Evolutionary conservation across 2,329 filamentous ascomycete genomes (phyloP), one percentile per base, ranked within the genome.

Genomic region (Aaosphaeria arxii): DNA sequence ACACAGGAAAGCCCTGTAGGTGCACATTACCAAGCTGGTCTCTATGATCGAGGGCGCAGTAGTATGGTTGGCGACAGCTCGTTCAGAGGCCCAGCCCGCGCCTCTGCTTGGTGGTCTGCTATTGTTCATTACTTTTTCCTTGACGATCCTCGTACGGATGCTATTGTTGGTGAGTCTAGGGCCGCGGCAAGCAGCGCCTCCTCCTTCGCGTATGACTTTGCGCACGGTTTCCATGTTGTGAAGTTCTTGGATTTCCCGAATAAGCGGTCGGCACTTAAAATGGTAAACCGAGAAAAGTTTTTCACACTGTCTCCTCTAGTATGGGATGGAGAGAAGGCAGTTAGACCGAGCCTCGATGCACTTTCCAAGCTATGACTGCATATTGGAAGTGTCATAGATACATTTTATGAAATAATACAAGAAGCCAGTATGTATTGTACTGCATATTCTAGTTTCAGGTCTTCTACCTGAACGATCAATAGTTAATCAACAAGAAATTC

Each of bases 161-260:
- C 74, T 47, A 72, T 80, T 5, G 79, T 83, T 1, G 85, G 85
- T 51, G 88, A 92, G 73, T 88, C 88, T 32, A 86, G 87, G 64
- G 83, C 81, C 13, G 17, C 17, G 17, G 39, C 39, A 49, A 87
- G 83, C 4, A 87, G 87, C 59, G 79, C 76, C 30, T 86, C 83
- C 0, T 84, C 91, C 11, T 74, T 91, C 49, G 82, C 84, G 52
- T 91, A 91, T 66, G 87, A 91, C 58, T 80, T 88, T 46, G 82
- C 85, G 44, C 85, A 89, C 58, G 87, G 87, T 1, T 85, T 90
- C 58, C 82, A 83, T 5, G 74, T 90, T 35, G 83, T 87, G 57
- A 87, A 87, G 69, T 82, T 88, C 51, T 81, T 89, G 52, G 87
- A 89, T 56, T 69, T 89, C 52, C 84, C 85, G 4, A 82, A 88